Base-by-base conservation (phyloP, 1,139 yeast species). In the Pneumocystis sp. region DNA sequence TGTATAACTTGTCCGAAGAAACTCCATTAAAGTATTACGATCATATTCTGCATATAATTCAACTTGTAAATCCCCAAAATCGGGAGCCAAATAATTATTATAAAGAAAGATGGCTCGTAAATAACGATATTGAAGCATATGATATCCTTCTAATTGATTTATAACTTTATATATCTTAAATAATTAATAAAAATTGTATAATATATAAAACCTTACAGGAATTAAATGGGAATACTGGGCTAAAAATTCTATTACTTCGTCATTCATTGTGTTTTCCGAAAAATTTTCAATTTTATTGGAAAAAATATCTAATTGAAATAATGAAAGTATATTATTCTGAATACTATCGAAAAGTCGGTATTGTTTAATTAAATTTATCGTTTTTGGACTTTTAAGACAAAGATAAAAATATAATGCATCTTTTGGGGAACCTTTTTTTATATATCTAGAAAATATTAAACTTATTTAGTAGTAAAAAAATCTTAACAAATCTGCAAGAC, bases 21-120 rank as follows among this genome's bases (percentile, higher is more conserved):
- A 89, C 0, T 80, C 79, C 59, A 86, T 75, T 10, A 91, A 78
- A 66, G 79, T 77, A 0, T 74, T 71, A 19, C 84, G 77, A 66
- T 83, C 82, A 72, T 80, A 87, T 68, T 83, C 82, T 0, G 91
- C 83, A 74, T 83, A 87, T 44, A 91, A 76, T 66, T 77, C 74
- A 35, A 90, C 82, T 7, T 60, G 79, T 63, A 85, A 82, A 70
- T 89, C 85, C 61, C 89, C 95, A 72, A 82, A 85, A 6, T 80
- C 80, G 45, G 77, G 77, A 1, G 83, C 78, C 64, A 83, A 72
- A 63, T 80, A 78, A 39, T 83, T 82, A 71, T 89, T 96, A 6
- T 78, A 75, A 25, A 74, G 72, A 31, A 80, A 78, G 17, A 89
- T 76, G 67, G 79, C 77, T 66, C 86, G 85, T 29, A 89, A 76